Evolutionary conservation across 495 filamentous ascomycete species (phyloP).

Genomic region (Barbatosphaeria neglecta): DNA sequence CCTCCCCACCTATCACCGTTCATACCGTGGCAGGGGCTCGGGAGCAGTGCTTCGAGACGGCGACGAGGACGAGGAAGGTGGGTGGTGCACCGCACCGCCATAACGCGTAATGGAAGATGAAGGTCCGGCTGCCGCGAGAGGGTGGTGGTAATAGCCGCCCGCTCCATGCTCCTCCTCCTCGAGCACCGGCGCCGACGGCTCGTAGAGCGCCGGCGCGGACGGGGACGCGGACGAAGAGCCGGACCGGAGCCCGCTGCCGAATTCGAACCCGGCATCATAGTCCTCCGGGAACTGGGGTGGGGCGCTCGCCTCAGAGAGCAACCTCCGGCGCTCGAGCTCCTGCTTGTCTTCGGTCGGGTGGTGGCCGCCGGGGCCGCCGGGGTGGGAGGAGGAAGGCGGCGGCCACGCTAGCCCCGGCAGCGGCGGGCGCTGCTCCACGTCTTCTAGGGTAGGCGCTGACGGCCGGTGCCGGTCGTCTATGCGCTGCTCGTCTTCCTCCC

Average conservation of each 20-base stretch:
- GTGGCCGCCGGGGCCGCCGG: conserved; percentile 7
- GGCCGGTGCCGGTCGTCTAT: conserved; percentile 15
- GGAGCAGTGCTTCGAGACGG: too few relatives aligned
- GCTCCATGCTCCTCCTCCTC: conserved; percentile 50
- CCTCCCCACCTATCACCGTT: too few relatives aligned
- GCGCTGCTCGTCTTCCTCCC: background rate
- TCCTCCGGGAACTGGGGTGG: conserved; percentile 44
- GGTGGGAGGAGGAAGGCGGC: conserved; percentile 8
- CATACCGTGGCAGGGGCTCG: too few relatives aligned
- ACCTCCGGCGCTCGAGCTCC: conserved; percentile 64
- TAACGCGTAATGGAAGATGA: too few relatives aligned
- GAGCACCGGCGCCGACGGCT: conserved; percentile 56
- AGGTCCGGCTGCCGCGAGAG: conserved; percentile 10
- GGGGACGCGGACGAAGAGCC: conserved; percentile 7
- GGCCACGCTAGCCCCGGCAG: background rate
- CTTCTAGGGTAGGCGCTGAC: conserved; percentile 35
- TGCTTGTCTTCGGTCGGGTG: conserved; percentile 64
- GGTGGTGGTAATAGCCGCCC: conserved; percentile 17
- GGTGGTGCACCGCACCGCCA: too few relatives aligned
- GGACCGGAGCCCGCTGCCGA: too few relatives aligned
- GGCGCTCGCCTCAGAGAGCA: conserved; percentile 62
- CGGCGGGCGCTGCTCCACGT: conserved; percentile 13
- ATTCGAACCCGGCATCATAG: conserved; percentile 24
- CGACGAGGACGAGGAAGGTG: too few relatives aligned
- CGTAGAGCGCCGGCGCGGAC: conserved; percentile 12